phyloP scores from a whole-genome alignment of 163 green algal species.

The Chlamydomonas reinhardtii region DNA sequence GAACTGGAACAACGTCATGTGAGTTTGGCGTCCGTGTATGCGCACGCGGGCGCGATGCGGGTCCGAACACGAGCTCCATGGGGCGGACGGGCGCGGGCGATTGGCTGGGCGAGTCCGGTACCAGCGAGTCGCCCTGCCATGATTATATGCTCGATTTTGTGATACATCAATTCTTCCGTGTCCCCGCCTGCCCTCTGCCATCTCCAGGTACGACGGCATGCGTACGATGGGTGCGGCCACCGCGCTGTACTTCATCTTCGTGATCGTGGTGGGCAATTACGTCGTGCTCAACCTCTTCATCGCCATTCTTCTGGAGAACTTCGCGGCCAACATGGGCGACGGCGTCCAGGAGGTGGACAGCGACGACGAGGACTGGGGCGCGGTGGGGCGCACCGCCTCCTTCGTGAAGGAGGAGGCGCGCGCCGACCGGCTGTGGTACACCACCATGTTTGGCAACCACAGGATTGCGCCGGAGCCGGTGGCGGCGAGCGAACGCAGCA shows the following conservation, averaged over 20 bases:
- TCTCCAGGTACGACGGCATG: constrained; percentile 56
- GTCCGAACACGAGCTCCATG: too few relatives aligned
- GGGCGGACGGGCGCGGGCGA: too few relatives aligned
- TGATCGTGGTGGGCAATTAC: constrained; percentile 77
- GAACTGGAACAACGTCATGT: constrained; percentile 73
- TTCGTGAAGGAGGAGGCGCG: neutral
- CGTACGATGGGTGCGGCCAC: constrained; percentile 35
- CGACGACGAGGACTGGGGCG: neutral
- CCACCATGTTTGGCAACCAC: neutral
- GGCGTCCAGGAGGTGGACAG: neutral
- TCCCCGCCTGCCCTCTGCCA: too few relatives aligned
- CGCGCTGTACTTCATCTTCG: constrained; percentile 71
- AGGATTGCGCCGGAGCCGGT: too few relatives aligned
- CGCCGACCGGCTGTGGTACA: neutral
- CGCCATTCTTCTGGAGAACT: constrained; percentile 76
- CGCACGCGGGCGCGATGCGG: neutral
- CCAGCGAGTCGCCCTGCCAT: too few relatives aligned
- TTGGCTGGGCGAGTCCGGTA: too few relatives aligned
- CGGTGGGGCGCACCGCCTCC: neutral
- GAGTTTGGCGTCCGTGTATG: constrained; percentile 7
- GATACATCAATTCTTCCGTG: too few relatives aligned
- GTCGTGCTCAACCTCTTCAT: constrained; percentile 82
- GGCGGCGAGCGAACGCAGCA: too few relatives aligned
- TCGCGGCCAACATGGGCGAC: neutral
- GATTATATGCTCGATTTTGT: too few relatives aligned